Evolutionary conservation across 1,139 yeast genomes (phyloP), one percentile per base, ranked within the genome.

Genomic region (Trichomonascaceae sp.): DNA sequence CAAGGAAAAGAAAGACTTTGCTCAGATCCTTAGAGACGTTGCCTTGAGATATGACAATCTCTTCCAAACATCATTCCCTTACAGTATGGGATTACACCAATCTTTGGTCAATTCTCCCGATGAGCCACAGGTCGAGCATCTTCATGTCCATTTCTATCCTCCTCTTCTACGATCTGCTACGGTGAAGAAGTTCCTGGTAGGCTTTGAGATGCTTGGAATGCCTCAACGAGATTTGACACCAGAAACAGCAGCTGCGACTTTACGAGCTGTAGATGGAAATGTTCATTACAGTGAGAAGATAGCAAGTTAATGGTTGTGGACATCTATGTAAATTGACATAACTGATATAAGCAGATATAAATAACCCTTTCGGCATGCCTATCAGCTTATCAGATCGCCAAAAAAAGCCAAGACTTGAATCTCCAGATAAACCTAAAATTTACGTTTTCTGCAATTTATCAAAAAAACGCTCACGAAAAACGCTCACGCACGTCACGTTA

Each of bases 81-180:
- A 85, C 69, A 84, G 90, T 0, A 85, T 85, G 91, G 93, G 93
- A 19, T 71, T 85, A 22, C 93, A 85, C 68, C 93, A 85, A 68
- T 62, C 68, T 36, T 45, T 55, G 52, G 54, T 59, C 24, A 63
- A 60, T 32, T 45, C 52, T 10, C 57, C 51, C 3, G 65, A 63
- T 49, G 69, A 74, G 4, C 59, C 60, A 20, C 56, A 55, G n/a
- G 66, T 72, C 39, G 79, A 84, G 55, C 87, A 87, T 81, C 81
- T 85, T 70, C 88, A 85, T 62, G 80, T 85, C 76, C 90, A 85
- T 69, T 85, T 85, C 68, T 85, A 85, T 67, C 93, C 93, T 43
- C 93, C 93, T 13, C 74, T 85, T 61, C 74, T 85, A 62, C 76
- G 93, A 60, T 80, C 87, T 13, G 90, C 91, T 18, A 81, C 89